Evolutionary conservation across 352 stramenopile species (phyloP), one percentile per base, ranked within the genome.

Genomic region (Phytophthora lateralis): DNA sequence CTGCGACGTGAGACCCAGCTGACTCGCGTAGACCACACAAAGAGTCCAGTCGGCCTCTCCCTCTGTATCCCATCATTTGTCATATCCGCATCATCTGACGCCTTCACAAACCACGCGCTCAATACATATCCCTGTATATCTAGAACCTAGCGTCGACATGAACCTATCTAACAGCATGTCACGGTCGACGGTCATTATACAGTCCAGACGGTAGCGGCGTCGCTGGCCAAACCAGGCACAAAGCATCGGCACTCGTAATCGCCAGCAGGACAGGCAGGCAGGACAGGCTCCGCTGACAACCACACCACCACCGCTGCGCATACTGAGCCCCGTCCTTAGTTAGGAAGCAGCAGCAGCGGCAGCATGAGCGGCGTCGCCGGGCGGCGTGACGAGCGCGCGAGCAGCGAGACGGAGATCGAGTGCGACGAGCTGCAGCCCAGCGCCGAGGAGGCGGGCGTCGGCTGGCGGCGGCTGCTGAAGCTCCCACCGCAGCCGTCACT

Each of bases 321-420:
- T 38, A 59, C 55, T 48, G 47, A 5, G 6, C 17, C 18, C 18
- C 6, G 6, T 10, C 7, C 21, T 45, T 20, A 45, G 38, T 24
- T 27, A 12, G 18, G 38, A 45, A 32, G 21, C 20, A 26, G 37
- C 20, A 58, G 52, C 34, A 64, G 59, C 24, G 55, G 57, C 57
- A 56, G 38, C 51, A 76, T 73, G 69, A 76, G 60, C 54, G 55
- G 63, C 49, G 68, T 69, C 11, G 59, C 53, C 38, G 63, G 52
- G 55, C 21, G 56, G 45, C 55, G 58, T 37, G 68, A 73, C 50
- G 57, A 67, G 63, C 68, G 68, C 49, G 43, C 62, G 26, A 66
- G 59, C 60, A 80, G 71, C 65, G 71, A 71, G 58, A 76, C 71
- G 38, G 71, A 80, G 56, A 76, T 80, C 56, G 71, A 75, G 30